Conservation (phyloP, 73 alveolate species). For the Stentor coeruleus region DNA sequence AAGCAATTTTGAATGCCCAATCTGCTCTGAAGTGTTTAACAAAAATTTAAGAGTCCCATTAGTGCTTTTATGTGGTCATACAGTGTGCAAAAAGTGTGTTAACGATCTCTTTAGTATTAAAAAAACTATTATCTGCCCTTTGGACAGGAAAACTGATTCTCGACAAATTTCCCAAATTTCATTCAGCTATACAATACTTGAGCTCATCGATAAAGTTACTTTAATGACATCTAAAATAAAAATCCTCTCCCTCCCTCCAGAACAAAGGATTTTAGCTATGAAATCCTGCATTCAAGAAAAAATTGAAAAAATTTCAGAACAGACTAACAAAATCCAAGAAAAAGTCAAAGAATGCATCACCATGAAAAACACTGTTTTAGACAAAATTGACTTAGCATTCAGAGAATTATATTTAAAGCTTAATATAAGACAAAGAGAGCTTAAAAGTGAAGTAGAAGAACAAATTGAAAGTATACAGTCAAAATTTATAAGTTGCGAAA, state of each 20-base stretch:
- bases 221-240: neutral
- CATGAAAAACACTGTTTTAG: too few species aligned
- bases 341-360: neutral
- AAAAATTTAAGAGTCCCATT: neutral
- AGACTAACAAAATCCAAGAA: neutral
- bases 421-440: neutral
- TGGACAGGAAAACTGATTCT: neutral
- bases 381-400: neutral
- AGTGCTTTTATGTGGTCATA: neutral
- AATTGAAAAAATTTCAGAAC: neutral
- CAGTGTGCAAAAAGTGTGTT: neutral
- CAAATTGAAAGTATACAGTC: neutral
- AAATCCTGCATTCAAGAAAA: neutral
- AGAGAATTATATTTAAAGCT: neutral
- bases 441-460: neutral
- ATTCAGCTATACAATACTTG: neutral
- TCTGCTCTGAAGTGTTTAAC: neutral
- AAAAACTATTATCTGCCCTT: neutral
- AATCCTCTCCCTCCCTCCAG: slow-evolving; percentile 3
- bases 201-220: neutral
- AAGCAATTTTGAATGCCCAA: neutral
- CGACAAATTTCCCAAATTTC: slow-evolving; percentile 8
- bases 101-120: neutral
- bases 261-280: neutral
- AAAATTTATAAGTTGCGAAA: too few species aligned